Base-by-base conservation (phyloP, 1,284 basidiomycete genomes). In the Fistulinella cinereoalba region DNA sequence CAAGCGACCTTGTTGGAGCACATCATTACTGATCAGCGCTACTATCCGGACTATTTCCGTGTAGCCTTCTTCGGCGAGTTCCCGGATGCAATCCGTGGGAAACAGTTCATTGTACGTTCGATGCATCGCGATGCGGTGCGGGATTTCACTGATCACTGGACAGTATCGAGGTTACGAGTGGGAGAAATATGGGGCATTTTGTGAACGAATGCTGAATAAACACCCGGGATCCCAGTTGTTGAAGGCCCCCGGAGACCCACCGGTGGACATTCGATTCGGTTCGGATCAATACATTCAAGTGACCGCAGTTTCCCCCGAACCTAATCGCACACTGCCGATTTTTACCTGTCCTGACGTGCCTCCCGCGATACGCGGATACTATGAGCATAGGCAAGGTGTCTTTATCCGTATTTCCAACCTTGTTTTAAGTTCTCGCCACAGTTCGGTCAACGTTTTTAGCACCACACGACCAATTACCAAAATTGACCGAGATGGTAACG, bases 51-150 rank as follows among this genome's bases (percentile, higher is more conserved):
- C 57, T 97, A 96, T 69, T 99, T 96, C 75, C 77, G 92, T 41
- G 92, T 98, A 12, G 87, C 89, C 4, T 96, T 94, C 70, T 93
- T 86, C 65, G 92, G 92, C n/a, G 84, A 82, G 55, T 96, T 94
- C 73, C 92, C 92, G 1, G 77, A 73, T 13, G 88, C 88, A 5
- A 81, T 94, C 41, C 80, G 88, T 48, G 81, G 88, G 58, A 93
- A 92, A 65, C 87, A 91, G 55, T 95, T 93, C 67, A 83, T 92
- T 52, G 89, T 90, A 68, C 53, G 83, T 70, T 11, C 25, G 28
- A 37, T 8, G 23, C 33, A 13, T 12, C 31, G 15, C 10, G 19
- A 12, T 21, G 12, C 29, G 12, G 1, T 36, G n/a, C 22, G 37
- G 23, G 39, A 23, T 33, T 19, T 42, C 21, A 41, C 43, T 41